Percentiles rank a stretch among this genome's conserved stretches.
phyloP scores from a whole-genome alignment of 129 eudicot genomes.

The Heracleum sosnowskyi region DNA sequence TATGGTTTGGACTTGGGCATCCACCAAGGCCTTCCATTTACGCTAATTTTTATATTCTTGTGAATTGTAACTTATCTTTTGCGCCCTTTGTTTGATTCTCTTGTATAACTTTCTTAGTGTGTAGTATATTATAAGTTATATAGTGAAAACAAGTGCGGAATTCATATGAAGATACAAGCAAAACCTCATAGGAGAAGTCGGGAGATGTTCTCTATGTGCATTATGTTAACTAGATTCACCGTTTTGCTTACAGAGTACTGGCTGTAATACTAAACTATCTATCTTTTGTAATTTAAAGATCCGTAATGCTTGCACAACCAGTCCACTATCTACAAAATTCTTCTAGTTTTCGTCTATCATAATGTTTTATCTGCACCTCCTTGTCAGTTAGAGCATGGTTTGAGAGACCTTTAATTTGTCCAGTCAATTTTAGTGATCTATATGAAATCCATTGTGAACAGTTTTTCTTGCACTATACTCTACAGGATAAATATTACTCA shows the following conservation, averaged over 20 bases:
- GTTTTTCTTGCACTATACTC: not conserved
- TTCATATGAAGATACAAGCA: not conserved
- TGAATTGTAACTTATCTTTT: not conserved
- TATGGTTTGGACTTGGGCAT: not conserved
- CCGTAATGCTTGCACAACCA: not conserved
- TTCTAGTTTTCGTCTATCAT: not conserved
- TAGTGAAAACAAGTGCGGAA: not conserved
- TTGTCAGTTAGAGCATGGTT: not conserved
- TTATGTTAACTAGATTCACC: not conserved
- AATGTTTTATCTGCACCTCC: no score
- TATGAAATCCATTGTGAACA: no score
- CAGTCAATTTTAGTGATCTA: not conserved
- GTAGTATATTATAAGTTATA: not conserved
- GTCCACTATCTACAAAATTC: not conserved
- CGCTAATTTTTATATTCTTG: not conserved
- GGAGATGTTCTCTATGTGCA: not conserved
- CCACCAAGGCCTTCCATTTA: not conserved
- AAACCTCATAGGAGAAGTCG: not conserved
- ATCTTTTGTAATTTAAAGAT: no score
- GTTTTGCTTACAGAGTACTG: not conserved
- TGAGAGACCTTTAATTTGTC: not conserved
- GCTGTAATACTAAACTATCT: no score
- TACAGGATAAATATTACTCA: not conserved
- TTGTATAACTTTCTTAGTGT: not conserved
- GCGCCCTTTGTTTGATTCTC: no score